phyloP scores from a whole-genome alignment of 805 yeast species.

The Saccharomycopsis sp. region DNA sequence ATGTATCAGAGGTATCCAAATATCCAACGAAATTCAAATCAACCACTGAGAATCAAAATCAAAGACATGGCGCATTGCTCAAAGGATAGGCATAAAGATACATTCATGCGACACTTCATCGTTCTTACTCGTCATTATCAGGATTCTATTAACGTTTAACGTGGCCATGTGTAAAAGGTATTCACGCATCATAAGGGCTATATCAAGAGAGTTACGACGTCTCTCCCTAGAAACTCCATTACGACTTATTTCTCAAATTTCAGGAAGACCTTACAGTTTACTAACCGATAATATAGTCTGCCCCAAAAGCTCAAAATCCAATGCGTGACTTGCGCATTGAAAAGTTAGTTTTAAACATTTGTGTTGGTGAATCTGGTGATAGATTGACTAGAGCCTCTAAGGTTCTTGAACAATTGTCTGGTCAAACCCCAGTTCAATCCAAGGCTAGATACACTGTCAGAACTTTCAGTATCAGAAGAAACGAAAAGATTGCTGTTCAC shows the following conservation, averaged over 20 bases:
- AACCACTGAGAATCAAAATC: too few relatives aligned
- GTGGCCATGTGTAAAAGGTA: too few relatives aligned
- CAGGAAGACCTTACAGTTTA: background rate
- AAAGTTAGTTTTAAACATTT: slow-evolving; percentile 98
- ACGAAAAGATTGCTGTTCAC: slow-evolving; percentile 99
- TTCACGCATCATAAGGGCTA: too few relatives aligned
- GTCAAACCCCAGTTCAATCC: slow-evolving; percentile 99
- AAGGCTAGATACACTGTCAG: slow-evolving; percentile 99
- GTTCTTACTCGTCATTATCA: too few relatives aligned
- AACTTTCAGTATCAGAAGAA: slow-evolving; percentile 99
- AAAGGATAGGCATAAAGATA: too few relatives aligned
- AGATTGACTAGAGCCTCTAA: slow-evolving; percentile 99
- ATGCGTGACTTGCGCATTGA: slow-evolving; percentile 99
- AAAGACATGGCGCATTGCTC: too few relatives aligned
- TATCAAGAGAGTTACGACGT: too few relatives aligned
- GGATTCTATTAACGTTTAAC: too few relatives aligned
- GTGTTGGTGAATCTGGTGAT: slow-evolving; percentile 99
- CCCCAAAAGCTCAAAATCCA: slow-evolving; percentile 70
- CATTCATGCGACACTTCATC: too few relatives aligned
- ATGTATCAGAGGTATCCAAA: too few relatives aligned
- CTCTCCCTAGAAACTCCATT: too few relatives aligned
- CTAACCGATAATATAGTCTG: slow-evolving; percentile 12
- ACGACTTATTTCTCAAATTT: background rate
- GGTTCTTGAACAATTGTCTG: slow-evolving; percentile 99
- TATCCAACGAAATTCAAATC: too few relatives aligned